Evolutionary conservation across 768 basidiomycete genomes (phyloP).

Genomic region (Russula sp.): DNA sequence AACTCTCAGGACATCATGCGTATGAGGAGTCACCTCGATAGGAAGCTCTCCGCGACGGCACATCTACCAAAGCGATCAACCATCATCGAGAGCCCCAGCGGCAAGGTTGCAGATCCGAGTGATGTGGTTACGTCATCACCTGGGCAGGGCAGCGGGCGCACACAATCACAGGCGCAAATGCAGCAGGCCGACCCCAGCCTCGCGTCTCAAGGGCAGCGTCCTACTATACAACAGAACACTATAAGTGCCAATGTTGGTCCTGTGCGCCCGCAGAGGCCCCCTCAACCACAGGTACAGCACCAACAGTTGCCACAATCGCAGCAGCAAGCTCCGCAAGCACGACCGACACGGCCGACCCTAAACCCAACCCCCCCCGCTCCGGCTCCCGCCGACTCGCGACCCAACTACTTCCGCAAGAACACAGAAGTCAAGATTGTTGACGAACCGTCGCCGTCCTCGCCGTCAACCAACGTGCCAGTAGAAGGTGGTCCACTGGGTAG

Average conservation of each 20-base stretch:
- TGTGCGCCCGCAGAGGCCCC: constrained; percentile 10
- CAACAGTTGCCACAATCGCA: constrained; percentile 20
- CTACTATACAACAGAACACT: constrained; percentile 3
- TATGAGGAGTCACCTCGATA: constrained; percentile 91
- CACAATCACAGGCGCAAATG: constrained; percentile 37
- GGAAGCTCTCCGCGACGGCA: constrained; percentile 91
- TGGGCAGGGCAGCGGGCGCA: constrained; percentile 34
- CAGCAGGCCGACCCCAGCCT: constrained; percentile 10
- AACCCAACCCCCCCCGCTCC: constrained; percentile 32
- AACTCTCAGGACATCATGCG: constrained; percentile 88
- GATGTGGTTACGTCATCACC: constrained; percentile 37
- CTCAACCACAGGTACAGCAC: constrained; percentile 25
- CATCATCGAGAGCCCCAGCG: constrained; percentile 90
- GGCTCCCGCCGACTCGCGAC: constrained; percentile 50
- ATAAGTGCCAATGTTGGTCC: not conserved
- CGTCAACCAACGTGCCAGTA: constrained; percentile 44
- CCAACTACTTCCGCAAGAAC: constrained; percentile 68
- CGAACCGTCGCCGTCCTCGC: constrained; percentile 67
- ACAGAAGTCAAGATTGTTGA: constrained; percentile 87
- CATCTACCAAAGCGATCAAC: constrained; percentile 89
- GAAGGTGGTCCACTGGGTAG: constrained; percentile 22
- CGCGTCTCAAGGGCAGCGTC: constrained; percentile 14
- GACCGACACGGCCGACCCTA: constrained; percentile 32
- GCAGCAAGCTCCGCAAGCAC: constrained; percentile 24
- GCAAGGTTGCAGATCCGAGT: constrained; percentile 71